Conservation (phyloP, 1,139 yeast genomes). For the Spencermartinsiella ligniputridi region DNA sequence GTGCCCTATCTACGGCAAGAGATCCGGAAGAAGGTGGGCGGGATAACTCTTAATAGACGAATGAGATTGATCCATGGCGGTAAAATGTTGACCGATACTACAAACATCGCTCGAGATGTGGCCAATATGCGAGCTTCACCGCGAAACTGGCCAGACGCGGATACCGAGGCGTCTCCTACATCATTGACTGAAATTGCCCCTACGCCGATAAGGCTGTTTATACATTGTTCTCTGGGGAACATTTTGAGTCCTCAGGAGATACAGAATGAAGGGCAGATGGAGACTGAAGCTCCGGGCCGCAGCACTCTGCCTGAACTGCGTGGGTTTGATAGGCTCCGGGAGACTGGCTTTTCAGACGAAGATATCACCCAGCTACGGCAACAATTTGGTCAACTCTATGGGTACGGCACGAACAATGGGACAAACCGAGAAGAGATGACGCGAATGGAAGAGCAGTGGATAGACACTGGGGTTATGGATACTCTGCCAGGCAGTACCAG, state of each 20-base stretch:
- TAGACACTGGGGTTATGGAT: slow-evolving; percentile 65
- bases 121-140: slow-evolving; percentile 26
- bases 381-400: slow-evolving; percentile 70
- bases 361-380: slow-evolving; percentile 68
- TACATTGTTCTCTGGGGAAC: slow-evolving; percentile 83
- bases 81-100: slow-evolving; percentile 56
- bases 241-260: slow-evolving; percentile 55
- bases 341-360: slow-evolving; percentile 76
- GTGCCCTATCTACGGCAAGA: slow-evolving; percentile 43
- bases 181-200: slow-evolving; percentile 10
- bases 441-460: slow-evolving; percentile 85
- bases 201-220: slow-evolving; percentile 40
- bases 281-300: slow-evolving; percentile 41
- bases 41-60: slow-evolving; percentile 43
- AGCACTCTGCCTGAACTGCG: slow-evolving; percentile 66
- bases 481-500: slow-evolving; percentile 25
- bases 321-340: slow-evolving; percentile 79
- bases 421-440: slow-evolving; percentile 36
- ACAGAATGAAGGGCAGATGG: slow-evolving; percentile 57
- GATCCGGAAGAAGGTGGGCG: slow-evolving; percentile 35
- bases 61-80: slow-evolving; percentile 74
- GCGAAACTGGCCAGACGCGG: neutral
- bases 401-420: slow-evolving; percentile 37
- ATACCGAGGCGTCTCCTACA: neutral
- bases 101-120: slow-evolving; percentile 52